A percentile compares a stretch with the other conserved stretches of the same genome.
Conservation (phyloP, 2,329 filamentous ascomycete genomes). For the Gaeumannomyces tritici region DNA sequence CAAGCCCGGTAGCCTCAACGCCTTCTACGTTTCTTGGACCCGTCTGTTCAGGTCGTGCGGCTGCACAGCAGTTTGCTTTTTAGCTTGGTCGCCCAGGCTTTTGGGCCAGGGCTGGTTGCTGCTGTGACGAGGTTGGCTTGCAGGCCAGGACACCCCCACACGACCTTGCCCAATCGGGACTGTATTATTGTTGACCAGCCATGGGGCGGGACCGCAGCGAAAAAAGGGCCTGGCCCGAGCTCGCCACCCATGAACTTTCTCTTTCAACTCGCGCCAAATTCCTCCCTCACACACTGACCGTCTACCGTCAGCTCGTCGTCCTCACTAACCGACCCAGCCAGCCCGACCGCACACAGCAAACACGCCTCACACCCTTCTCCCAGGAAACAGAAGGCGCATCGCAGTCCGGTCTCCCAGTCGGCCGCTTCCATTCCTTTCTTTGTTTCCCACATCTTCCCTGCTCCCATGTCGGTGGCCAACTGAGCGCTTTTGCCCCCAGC, state of each 20-base stretch:
- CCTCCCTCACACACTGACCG: not conserved
- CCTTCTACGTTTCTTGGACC: not conserved
- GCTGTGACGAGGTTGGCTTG: slow-evolving; percentile 1
- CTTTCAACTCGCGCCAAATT: slow-evolving; percentile 3
- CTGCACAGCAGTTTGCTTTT: not conserved
- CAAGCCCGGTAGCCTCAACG: not conserved
- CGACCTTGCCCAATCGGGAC: not conserved
- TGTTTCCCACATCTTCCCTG: not conserved
- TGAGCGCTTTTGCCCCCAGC: not conserved
- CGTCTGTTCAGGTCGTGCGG: not conserved
- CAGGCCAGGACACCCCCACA: slow-evolving; percentile 1
- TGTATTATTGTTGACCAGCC: slow-evolving; percentile 3
- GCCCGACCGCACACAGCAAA: not conserved
- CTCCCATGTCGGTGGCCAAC: not conserved
- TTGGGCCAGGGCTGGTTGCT: not conserved
- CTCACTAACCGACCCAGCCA: not conserved
- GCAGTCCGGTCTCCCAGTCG: not conserved
- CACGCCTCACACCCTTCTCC: not conserved
- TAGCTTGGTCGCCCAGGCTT: not conserved
- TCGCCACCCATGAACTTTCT: slow-evolving; percentile 1
- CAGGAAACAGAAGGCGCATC: not conserved
- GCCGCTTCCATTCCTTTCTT: not conserved
- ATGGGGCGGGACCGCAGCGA: not conserved
- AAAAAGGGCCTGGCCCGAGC: slow-evolving; percentile 1
- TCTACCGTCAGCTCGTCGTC: not conserved